Evolutionary conservation across 2,329 filamentous ascomycete genomes (phyloP), one percentile per base, ranked within the genome.

Genomic region (Hypoxylon sp.): DNA sequence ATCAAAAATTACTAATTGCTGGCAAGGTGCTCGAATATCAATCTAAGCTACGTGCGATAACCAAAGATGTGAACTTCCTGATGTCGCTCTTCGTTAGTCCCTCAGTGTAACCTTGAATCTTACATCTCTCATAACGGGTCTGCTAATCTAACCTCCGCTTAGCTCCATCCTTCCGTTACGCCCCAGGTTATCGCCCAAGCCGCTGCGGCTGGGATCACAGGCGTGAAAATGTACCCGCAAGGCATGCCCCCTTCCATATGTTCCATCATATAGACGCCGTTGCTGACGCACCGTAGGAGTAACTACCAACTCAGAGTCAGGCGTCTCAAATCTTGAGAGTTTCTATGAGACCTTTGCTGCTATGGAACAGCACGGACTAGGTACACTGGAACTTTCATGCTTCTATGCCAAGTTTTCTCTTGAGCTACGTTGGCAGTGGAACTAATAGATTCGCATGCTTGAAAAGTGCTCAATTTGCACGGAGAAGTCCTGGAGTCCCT

Each of bases 311-410:
- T 90, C 87, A 21, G 84, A 86, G 50, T 87, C 86, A 25, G 92
- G 92, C 11, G 91, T 94, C 23, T 81, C 91, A 14, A 86, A 88
- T 61, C 88, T 92, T 74, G 87, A 89, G 65, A 80, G 84, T 30
- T 95, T 93, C 80, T 91, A 91, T 75, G 87, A 88, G 5, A 91
- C 95, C 12, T 97, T 98, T 75, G 87, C 85, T n/a, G 91, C 92
- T 70, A 97, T 98, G 94, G 91, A 97, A 76, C 82, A 89, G 64
- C 88, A 94, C 70, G 89, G 90, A 7, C 7, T 68, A 39, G 61
- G 61, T 63, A 41, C 8, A 19, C 8, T 11, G 16, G 4, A 58
- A 25, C n/a, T 47, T 8, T 23, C 30, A 4, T 34, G 9, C 30
- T 34, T 34, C 12, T 34, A 34, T 34, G 2, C 9, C 30, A 34